Percentiles rank a stretch among this genome's conserved stretches.
Evolutionary conservation across 495 filamentous ascomycete species (phyloP).

Genomic region (Extremus antarcticus): DNA sequence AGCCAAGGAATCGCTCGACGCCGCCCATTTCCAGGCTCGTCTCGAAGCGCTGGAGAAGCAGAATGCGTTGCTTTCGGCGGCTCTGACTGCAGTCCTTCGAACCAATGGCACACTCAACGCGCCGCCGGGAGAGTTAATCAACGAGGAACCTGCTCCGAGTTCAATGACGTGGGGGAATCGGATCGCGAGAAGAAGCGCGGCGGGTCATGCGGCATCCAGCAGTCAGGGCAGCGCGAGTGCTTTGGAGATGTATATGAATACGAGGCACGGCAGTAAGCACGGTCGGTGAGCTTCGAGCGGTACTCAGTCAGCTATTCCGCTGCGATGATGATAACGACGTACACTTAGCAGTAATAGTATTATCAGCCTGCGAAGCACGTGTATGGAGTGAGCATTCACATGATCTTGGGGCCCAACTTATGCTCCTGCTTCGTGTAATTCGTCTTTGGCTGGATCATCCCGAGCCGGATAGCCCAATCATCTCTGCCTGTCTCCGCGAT

Average conservation of each 20-base stretch:
- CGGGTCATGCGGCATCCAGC: constrained; percentile 6
- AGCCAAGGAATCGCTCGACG: not conserved
- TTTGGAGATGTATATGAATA: constrained; percentile 21
- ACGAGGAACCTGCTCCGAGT: not conserved
- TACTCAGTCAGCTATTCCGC: not conserved
- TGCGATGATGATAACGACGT: not conserved
- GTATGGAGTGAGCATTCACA: too few relatives aligned
- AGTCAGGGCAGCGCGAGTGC: constrained; percentile 12
- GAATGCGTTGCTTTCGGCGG: constrained; percentile 24
- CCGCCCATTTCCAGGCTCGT: constrained; percentile 1
- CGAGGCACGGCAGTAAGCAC: constrained; percentile 10
- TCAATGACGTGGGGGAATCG: constrained; percentile 12
- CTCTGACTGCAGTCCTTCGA: constrained; percentile 23
- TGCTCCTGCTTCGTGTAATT: not conserved
- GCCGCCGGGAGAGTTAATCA: not conserved
- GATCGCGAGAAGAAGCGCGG: constrained; percentile 13
- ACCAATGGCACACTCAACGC: constrained; percentile 19
- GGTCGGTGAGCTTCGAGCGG: not conserved
- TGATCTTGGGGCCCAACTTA: not conserved
- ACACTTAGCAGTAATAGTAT: not conserved
- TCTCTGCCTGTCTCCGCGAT: constrained; percentile 26
- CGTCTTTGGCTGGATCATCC: constrained; percentile 23
- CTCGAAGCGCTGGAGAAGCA: constrained; percentile 24
- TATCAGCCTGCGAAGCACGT: not conserved
- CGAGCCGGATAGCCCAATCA: constrained; percentile 33